Base-by-base conservation (phyloP, 2,329 filamentous ascomycete genomes). In the Pyrenophora seminiperda region DNA sequence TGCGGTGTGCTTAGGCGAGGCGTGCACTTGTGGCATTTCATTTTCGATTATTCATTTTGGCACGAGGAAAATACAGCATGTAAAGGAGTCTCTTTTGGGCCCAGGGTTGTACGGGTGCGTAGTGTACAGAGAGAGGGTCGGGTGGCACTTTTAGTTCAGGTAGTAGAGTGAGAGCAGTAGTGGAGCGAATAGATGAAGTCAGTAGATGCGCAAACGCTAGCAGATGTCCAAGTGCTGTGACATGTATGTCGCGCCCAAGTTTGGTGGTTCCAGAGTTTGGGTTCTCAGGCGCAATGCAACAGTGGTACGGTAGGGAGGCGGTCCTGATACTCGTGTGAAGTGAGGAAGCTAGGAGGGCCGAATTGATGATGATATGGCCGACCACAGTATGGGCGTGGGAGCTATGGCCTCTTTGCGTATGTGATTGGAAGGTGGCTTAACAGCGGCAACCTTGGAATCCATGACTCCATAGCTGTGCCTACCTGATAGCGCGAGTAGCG, bases 1-100 rank as follows among this genome's bases (percentile, higher is more conserved):
- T 59, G 53, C 33, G 49, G 51, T 51, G 51, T 51, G 56, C 53
- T 53, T 59, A 53, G 54, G 43, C 46, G 39, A 34, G 44, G 48
- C 53, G 54, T 38, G 56, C 56, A 59, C 53, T 56, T 61, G 52
- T 63, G 50, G 50, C 56, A 58, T 67, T 45, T 64, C 55, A 53
- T 54, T 53, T 53, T 58, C 64, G 47, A 58, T 54, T 53, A 59
- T 62, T 58, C 49, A 57, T 59, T 60, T 59, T 53, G 58, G 60
- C 48, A 58, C 53, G 64, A 52, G 55, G 57, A 63, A 64, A 65
- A 65, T 54, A 59, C 56, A 62, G 58, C 63, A 63, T 66, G 58
- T 59, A 58, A 59, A 61, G 61, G 58, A 63, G 61, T 62, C 53
- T 58, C 56, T 56, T 59, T 51, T 51, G 44, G 51, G 39, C 47